Base-by-base conservation (phyloP, 306 rosid species). In the Casuarina cunninghamiana region DNA sequence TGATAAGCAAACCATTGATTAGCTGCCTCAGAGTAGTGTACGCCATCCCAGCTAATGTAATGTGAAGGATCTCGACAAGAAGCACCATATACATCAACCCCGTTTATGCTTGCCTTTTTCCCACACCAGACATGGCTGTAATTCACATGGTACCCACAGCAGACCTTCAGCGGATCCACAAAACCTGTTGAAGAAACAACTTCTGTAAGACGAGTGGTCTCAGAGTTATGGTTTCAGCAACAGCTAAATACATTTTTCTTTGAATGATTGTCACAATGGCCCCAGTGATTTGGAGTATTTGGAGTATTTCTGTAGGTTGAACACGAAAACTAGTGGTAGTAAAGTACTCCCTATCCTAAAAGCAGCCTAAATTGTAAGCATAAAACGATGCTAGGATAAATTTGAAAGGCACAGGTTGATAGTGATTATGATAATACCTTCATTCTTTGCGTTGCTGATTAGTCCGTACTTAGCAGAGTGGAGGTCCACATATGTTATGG, bases 111-210 rank as follows among this genome's bases (percentile, higher is more conserved):
- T 72, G 84, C 90, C 72, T 82, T 83, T 8, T 53, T 83, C 67
- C 97, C 98, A 81, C 97, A 95, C 97, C 95, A 89, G 44, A 92
- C 87, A 45, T 92, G 98, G 68, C 87, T 89, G 71, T 89, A 90
- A 65, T 85, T 82, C 80, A 89, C 97, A 77, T 92, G 97, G 78
- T 95, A 89, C 5, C 98, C 97, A 79, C 98, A 95, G 49, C 98
- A 95, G 42, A 95, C 91, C 80, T 86, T 89, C 72, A 82, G 75
- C 2, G 97, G 92, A 80, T 90, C 95, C 10, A 76, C 79, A 84
- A 92, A 95, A 61, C 97, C 97, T 95, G 88, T 61, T 71, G 35
- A 67, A 58, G 71, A 8, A 57, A 16, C 21, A 41, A 26, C 1
- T 7, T 60, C 39, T 65, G 72, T 55, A 13, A 53, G 51, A 6